Conservation (phyloP, 768 basidiomycete species). For the Punctularia strigosozonata region DNA sequence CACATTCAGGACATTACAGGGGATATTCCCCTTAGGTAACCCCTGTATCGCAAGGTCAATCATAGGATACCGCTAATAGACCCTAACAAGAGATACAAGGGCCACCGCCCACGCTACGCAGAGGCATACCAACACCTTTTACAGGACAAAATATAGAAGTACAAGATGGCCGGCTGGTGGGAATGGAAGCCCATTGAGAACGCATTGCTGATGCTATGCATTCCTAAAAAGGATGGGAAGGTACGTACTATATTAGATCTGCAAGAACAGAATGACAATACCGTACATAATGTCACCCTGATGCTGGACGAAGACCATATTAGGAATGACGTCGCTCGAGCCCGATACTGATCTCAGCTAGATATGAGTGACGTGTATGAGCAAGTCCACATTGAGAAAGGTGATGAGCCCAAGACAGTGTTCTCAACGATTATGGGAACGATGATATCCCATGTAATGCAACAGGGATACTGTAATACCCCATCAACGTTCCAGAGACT, state of each 20-base stretch:
- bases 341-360: slow-evolving; percentile 23
- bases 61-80: slow-evolving; percentile 29
- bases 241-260: slow-evolving; percentile 24
- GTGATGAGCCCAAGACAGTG: slow-evolving; percentile 19
- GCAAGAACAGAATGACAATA: slow-evolving; percentile 28
- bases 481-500: slow-evolving; percentile 28
- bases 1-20: slow-evolving; percentile 11
- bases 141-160: slow-evolving; percentile 19
- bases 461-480: slow-evolving; percentile 33
- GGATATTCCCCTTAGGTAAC: slow-evolving; percentile 14
- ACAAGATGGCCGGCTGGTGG: slow-evolving; percentile 26
- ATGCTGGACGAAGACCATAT: slow-evolving; percentile 31
- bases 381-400: slow-evolving; percentile 21
- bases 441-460: slow-evolving; percentile 27
- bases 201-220: slow-evolving; percentile 20
- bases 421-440: slow-evolving; percentile 27
- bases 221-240: slow-evolving; percentile 21
- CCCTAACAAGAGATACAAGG: slow-evolving; percentile 17
- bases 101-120: slow-evolving; percentile 20
- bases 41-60: slow-evolving; percentile 27
- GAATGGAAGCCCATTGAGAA: slow-evolving; percentile 4
- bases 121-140: slow-evolving; percentile 18
- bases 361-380: slow-evolving; percentile 31
- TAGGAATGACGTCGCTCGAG: slow-evolving; percentile 18
- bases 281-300: slow-evolving; percentile 24